phyloP scores from a whole-genome alignment of 164 flowering plant species.

The Macadamia tetraphylla region DNA sequence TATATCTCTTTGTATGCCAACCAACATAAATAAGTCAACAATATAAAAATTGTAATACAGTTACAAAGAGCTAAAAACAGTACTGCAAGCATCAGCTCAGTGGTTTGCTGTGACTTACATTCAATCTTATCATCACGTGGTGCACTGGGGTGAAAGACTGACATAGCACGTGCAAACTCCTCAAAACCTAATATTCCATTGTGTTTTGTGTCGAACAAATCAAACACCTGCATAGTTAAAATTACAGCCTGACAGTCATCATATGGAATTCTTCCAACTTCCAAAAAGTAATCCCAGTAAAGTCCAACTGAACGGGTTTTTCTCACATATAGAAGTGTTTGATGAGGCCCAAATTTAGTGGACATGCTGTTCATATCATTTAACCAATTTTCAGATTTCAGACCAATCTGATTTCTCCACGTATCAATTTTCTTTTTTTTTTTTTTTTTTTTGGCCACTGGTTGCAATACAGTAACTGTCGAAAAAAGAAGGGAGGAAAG shows the following conservation, averaged over 20 bases:
- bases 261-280: not conserved
- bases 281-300: not conserved
- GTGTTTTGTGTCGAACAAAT: conserved; percentile 79
- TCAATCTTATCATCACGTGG: conserved; percentile 76
- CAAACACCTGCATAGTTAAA: conserved; percentile 52
- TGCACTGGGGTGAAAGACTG: conserved; percentile 82
- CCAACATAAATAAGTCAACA: not conserved
- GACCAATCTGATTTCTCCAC: no score
- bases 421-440: no score
- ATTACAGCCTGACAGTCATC: not conserved
- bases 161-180: conserved; percentile 79
- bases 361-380: no score
- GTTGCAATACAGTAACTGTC: no score
- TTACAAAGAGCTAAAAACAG: not conserved
- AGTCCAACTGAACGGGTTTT: no score
- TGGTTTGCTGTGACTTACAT: conserved; percentile 32
- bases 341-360: no score
- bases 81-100: not conserved
- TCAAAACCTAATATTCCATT: conserved; percentile 77
- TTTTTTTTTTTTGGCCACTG: no score
- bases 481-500: no score
- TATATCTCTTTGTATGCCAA: not conserved
- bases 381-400: no score
- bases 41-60: no score
- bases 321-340: no score